These are phyloP conservation scores for Russula vinacea DNA, from an alignment of 768 basidiomycete species.

Conservation along the genomic window DNA sequence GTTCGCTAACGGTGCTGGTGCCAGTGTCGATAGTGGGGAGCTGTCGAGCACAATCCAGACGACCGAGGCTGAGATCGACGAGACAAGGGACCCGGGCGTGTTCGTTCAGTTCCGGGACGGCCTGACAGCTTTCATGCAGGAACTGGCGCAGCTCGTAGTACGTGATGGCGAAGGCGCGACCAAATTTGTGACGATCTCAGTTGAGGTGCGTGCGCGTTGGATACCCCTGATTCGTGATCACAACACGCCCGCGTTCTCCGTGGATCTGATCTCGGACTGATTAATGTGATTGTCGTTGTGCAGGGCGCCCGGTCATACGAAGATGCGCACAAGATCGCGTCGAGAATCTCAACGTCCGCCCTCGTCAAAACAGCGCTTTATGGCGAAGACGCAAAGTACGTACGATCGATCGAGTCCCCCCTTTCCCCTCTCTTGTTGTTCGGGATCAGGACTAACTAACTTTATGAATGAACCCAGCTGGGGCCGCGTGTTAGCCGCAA, in stretches of 20 bases:
- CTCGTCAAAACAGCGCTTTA: constrained; percentile 95
- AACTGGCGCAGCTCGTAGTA: constrained; percentile 93
- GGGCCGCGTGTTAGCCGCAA: constrained; percentile 94
- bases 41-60: constrained; percentile 15
- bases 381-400: constrained; percentile 92
- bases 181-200: constrained; percentile 92
- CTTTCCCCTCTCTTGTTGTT: background rate
- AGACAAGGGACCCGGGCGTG: constrained; percentile 54
- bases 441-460: background rate
- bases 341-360: constrained; percentile 87
- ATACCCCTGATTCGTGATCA: too few species aligned
- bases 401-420: constrained; percentile 31
- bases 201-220: constrained; percentile 64
- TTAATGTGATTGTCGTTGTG: background rate
- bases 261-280: background rate
- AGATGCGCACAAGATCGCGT: constrained; percentile 89
- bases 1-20: constrained; percentile 87
- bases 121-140: constrained; percentile 82
- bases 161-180: constrained; percentile 97
- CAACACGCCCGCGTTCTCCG: background rate
- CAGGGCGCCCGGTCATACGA: constrained; percentile 78
- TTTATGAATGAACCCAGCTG: constrained; percentile 71
- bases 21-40: constrained; percentile 15
- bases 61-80: constrained; percentile 81
- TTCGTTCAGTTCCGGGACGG: constrained; percentile 75